Evolutionary conservation across 2,329 filamentous ascomycete genomes (phyloP), one percentile per base, ranked within the genome.

Genomic region (Hansfordia pulvinata): DNA sequence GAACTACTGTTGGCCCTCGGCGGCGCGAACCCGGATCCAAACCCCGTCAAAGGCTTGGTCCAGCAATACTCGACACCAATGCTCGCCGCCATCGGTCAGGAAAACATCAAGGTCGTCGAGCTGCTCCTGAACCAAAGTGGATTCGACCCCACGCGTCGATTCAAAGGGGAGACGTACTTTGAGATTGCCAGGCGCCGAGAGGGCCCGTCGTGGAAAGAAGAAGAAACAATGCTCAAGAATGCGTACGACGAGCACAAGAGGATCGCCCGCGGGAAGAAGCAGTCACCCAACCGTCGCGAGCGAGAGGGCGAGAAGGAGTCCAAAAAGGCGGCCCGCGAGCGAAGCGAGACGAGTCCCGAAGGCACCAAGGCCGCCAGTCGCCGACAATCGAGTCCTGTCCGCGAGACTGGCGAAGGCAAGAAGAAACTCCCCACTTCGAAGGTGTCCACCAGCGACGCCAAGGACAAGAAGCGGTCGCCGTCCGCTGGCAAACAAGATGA

Each of bases 121-220:
- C 58, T 93, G 8, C 64, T 94, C 6, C 59, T 93, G 6, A 74
- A 76, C 32, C 82, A 90, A 41, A 68, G 69, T 25, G 57, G 58
- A 10, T 94, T 96, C 46, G 77, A 98, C 41, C 86, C 90, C 0
- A 84, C 82, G 1, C 73, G 78, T 30, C 67, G 76, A 15, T 76
- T 75, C 38, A 75, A 76, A 38, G 82, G 82, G 13, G 72, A 81
- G 40, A 77, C 81, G 0, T 98, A 96, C 49, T 80, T 74, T 42
- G 85, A 98, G 36, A 75, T 96, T 34, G 84, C 90, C 2, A 71
- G 78, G 40, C 75, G 83, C 25, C 74, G 84, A 20, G 75, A 76
- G 37, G 88, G 90, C 0, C 82, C 86, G 6, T 79, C 83, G 33
- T 94, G 86, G 84, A 77, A 88, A 47, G 76, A 88, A 34, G 90